Evolutionary conservation across 2,329 filamentous ascomycete species (phyloP).

Genomic region (Pseudopyrenochaeta lycopersici): DNA sequence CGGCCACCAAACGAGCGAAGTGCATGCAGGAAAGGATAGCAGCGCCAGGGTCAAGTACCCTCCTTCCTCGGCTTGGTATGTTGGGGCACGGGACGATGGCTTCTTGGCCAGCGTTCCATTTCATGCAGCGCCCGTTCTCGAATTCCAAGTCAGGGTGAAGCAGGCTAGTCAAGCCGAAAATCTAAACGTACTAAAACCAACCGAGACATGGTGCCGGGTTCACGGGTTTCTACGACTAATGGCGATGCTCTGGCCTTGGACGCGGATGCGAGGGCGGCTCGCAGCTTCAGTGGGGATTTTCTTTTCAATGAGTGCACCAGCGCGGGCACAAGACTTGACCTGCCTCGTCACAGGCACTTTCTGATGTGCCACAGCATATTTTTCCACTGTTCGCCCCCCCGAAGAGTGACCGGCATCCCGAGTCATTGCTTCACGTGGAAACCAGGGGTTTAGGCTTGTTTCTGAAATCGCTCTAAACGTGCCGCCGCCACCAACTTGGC

Average conservation of each 20-base stretch:
- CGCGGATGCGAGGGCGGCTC: neutral
- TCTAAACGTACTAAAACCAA: slow-evolving; percentile 22
- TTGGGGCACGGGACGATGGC: slow-evolving; percentile 20
- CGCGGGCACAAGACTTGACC: neutral
- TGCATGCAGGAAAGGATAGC: slow-evolving; percentile 12
- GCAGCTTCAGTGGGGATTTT: neutral
- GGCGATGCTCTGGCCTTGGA: slow-evolving; percentile 2
- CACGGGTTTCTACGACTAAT: slow-evolving; percentile 4
- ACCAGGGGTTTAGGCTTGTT: slow-evolving; percentile 9
- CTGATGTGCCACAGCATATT: neutral
- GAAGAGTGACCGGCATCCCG: neutral
- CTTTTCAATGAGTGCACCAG: neutral
- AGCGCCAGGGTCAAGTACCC: slow-evolving; percentile 5
- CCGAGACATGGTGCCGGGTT: slow-evolving; percentile 21
- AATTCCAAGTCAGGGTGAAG: slow-evolving; percentile 14
- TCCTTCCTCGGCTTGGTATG: slow-evolving; percentile 15
- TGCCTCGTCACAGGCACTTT: neutral
- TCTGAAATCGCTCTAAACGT: neutral
- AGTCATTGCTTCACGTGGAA: slow-evolving; percentile 26
- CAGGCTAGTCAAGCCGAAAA: slow-evolving; percentile 18
- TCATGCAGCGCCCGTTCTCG: slow-evolving; percentile 28
- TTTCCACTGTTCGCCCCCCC: neutral
- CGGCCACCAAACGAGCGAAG: slow-evolving; percentile 6
- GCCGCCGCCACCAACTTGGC: slow-evolving; percentile 16
- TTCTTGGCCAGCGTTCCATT: slow-evolving; percentile 16